phyloP scores from a whole-genome alignment of 1,284 basidiomycete genomes.

The Cryptococcus maquisensis region DNA sequence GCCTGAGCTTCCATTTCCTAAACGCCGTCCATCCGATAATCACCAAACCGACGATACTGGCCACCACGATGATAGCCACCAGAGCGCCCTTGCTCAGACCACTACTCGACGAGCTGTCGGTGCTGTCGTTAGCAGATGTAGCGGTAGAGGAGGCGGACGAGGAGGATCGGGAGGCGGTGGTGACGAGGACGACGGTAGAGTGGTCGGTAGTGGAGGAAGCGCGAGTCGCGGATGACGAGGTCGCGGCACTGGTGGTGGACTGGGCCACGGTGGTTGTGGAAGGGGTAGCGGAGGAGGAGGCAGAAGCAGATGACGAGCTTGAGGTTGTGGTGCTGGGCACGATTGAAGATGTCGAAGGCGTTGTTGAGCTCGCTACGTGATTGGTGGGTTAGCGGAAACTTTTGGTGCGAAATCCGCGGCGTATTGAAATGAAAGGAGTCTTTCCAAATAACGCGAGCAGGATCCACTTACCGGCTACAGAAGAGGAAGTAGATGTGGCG shows the following conservation, averaged over 20 bases:
- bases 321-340: not conserved
- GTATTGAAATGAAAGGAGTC: too few species aligned
- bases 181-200: slow-evolving; percentile 19
- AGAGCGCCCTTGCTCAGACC: slow-evolving; percentile 57
- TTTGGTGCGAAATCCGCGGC: too few species aligned
- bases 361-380: not conserved
- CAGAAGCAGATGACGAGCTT: not conserved
- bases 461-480: not conserved
- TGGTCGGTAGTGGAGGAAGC: slow-evolving; percentile 6
- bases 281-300: slow-evolving; percentile 2
- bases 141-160: slow-evolving; percentile 14
- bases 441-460: not conserved
- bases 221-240: not conserved
- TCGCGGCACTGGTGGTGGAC: slow-evolving; percentile 1
- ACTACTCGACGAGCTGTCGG: slow-evolving; percentile 14
- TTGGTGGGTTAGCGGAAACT: not conserved
- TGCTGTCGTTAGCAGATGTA: slow-evolving; percentile 13
- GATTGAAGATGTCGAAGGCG: not conserved
- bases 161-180: slow-evolving; percentile 15
- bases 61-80: slow-evolving; percentile 68
- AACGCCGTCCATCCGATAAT: slow-evolving; percentile 77
- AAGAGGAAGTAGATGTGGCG: not conserved
- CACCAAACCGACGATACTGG: slow-evolving; percentile 62
- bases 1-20: slow-evolving; percentile 84
- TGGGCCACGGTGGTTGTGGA: slow-evolving; percentile 3